Conservation (phyloP, 1,284 basidiomycete species). For the Ustilago nuda region DNA sequence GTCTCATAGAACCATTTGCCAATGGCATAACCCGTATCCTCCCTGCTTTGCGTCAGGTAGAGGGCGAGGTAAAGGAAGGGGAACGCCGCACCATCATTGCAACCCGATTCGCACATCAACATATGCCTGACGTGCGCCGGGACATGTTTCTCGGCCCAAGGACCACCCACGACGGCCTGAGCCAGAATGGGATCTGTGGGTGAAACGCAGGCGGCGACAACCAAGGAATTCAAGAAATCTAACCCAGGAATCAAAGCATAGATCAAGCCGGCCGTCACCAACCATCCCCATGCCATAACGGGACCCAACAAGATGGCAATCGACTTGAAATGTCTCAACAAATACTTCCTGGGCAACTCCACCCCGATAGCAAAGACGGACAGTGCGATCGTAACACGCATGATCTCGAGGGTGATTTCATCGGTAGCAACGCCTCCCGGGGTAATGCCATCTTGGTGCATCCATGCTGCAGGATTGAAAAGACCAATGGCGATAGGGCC, state of each 20-base stretch:
- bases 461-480: constrained; percentile 89
- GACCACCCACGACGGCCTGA: constrained; percentile 85
- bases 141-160: constrained; percentile 98
- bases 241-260: constrained; percentile 59
- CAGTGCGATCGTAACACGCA: constrained; percentile 93
- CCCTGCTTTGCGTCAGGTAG: constrained; percentile 82
- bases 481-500: constrained; percentile 83
- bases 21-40: constrained; percentile 75
- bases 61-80: constrained; percentile 94
- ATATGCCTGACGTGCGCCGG: constrained; percentile 93
- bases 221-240: constrained; percentile 56
- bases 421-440: constrained; percentile 78
- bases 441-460: constrained; percentile 72
- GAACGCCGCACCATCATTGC: constrained; percentile 81
- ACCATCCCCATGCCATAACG: constrained; percentile 86
- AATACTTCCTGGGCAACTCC: constrained; percentile 74
- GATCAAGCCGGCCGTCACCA: constrained; percentile 78
- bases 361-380: constrained; percentile 99
- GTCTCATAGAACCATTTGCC: constrained; percentile 67
- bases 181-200: constrained; percentile 86
- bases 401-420: constrained; percentile 78
- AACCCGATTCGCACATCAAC: constrained; percentile 89
- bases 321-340: constrained; percentile 89
- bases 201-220: constrained; percentile 88
- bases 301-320: constrained; percentile 87